Evolutionary conservation across 2,329 filamentous ascomycete species (phyloP).

Genomic region (Aquanectria penicillioides): DNA sequence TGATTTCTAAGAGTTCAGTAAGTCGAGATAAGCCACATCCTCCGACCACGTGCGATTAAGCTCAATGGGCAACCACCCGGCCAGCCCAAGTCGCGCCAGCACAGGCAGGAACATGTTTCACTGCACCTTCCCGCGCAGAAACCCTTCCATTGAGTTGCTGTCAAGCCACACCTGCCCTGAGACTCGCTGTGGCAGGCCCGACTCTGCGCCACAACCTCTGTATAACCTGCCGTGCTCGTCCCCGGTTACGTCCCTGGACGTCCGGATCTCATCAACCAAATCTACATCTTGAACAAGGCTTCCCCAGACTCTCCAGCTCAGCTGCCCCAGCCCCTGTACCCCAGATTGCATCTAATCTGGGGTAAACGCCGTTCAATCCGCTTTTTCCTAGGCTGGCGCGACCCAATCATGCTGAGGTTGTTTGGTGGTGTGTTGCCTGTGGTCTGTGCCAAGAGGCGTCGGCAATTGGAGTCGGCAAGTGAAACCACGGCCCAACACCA

Average conservation of each 20-base stretch:
- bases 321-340: constrained; percentile 19
- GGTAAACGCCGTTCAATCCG: background rate
- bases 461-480: constrained; percentile 42
- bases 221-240: too few species aligned
- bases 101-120: too few species aligned
- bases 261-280: constrained; percentile 18
- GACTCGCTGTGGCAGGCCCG: background rate
- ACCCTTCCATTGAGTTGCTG: background rate
- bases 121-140: background rate
- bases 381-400: constrained; percentile 12
- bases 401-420: constrained; percentile 13
- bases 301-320: constrained; percentile 18
- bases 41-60: constrained; percentile 14
- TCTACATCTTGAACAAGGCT: constrained; percentile 17
- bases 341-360: constrained; percentile 19
- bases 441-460: constrained; percentile 36
- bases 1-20: background rate
- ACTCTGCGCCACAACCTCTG: constrained; percentile 1
- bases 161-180: background rate
- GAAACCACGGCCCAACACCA: background rate
- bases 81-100: too few species aligned
- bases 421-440: constrained; percentile 12
- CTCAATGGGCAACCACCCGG: background rate
- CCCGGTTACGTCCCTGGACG: background rate
- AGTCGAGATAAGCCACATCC: background rate